Evolutionary conservation across 345 rosid species (phyloP).

Genomic region (Bruguiera parviflora): DNA sequence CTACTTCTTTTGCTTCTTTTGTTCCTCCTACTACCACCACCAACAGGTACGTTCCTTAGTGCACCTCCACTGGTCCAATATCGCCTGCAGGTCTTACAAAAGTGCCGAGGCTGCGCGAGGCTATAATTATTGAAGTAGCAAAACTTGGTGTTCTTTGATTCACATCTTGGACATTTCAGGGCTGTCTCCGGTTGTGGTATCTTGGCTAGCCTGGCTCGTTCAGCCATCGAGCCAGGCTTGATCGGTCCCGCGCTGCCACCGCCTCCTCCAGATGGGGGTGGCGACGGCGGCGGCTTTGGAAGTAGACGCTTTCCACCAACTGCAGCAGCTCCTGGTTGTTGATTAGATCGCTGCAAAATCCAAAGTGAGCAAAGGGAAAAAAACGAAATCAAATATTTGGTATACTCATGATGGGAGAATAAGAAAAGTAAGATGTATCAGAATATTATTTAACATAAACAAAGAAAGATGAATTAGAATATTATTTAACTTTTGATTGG

Average conservation of each 20-base stretch:
- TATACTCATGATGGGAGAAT: slow-evolving; percentile 43
- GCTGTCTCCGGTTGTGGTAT: slow-evolving; percentile 55
- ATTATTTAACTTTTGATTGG: slow-evolving; percentile 27
- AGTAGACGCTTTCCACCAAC: slow-evolving; percentile 22
- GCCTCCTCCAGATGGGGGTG: slow-evolving; percentile 9
- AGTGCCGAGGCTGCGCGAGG: slow-evolving; percentile 77
- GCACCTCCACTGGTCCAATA: slow-evolving; percentile 87
- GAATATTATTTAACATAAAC: slow-evolving; percentile 21
- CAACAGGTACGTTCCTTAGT: slow-evolving; percentile 66
- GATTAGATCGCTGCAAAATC: slow-evolving; percentile 39
- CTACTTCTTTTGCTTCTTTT: slow-evolving; percentile 49
- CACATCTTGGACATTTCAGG: slow-evolving; percentile 65
- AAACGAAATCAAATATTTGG: slow-evolving; percentile 25
- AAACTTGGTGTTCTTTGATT: slow-evolving; percentile 65
- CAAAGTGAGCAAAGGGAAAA: slow-evolving; percentile 11
- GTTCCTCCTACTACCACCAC: slow-evolving; percentile 65
- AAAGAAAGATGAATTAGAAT: slow-evolving; percentile 18
- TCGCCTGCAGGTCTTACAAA: slow-evolving; percentile 70
- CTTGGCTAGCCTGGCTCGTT: slow-evolving; percentile 53
- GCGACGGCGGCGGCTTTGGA: slow-evolving; percentile 36
- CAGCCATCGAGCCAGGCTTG: slow-evolving; percentile 52
- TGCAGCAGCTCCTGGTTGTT: slow-evolving; percentile 25
- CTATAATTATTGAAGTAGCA: slow-evolving; percentile 76
- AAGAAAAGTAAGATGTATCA: too few species aligned
- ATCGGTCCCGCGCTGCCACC: slow-evolving; percentile 21